Base-by-base conservation (phyloP, 176 grass and related monocot genomes). In the Secale cereale region DNA sequence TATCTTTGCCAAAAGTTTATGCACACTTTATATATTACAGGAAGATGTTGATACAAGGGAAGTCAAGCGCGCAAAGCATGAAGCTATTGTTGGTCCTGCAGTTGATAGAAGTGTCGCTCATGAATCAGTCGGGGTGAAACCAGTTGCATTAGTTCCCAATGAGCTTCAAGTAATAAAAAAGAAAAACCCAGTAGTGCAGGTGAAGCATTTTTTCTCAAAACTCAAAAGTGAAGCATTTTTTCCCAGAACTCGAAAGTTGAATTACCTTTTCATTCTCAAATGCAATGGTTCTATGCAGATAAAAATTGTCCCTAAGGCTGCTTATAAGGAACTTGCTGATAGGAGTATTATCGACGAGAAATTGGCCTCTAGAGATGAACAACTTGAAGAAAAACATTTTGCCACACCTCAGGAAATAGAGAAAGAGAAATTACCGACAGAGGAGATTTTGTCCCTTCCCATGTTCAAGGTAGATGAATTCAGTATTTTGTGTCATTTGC, bases 381-480 rank as follows among this genome's bases (percentile, higher is more conserved):
- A 77, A 84, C 46, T 86, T 76, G 78, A 88, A 78, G 68, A 89
- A 88, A 95, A 87, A 32, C 72, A 75, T 54, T 94, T 91, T 83
- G 87, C 88, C 59, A 86, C 88, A n/a, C 54, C 93, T 40, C 87
- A 95, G 64, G 93, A 94, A 91, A 94, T 95, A 74, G 91, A 87
- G 77, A 92, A 73, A 75, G 89, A 92, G 16, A 98, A 94, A 91
- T 74, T 98, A 87, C 87, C 88, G 25, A 88, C 88, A 14, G 91
- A 98, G 75, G 93, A 95, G 78, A 98, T 98, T 90, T 84, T 95
- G 83, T 98, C 91, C 78, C 93, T 95, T 82, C 93, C 93, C 33
- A 98, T 95, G 93, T 98, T 98, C 67, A 94, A 95, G 95, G 95
- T 98, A 93, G 32, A 37, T 69, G 40, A 80, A 71, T 4, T 84